Percentiles rank a stretch among this genome's conserved stretches.
These are phyloP conservation scores for Plectosphaerella cucumerina DNA, from an alignment of 2,329 filamentous ascomycete species.

Conservation along the genomic window DNA sequence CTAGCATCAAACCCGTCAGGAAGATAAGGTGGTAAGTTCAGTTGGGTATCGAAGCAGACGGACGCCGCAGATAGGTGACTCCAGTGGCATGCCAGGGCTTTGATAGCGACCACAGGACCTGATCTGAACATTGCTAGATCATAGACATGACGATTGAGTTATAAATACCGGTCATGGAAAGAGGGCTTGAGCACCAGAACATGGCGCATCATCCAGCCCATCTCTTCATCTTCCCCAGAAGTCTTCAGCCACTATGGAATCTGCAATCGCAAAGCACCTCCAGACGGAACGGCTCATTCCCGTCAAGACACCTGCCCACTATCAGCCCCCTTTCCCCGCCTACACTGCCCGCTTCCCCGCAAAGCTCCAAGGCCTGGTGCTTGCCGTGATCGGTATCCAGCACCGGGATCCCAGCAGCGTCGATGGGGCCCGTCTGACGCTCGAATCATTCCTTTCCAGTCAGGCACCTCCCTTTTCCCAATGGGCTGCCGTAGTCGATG, in stretches of 20 bases:
- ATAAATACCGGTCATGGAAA: too few species aligned
- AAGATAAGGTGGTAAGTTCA: too few species aligned
- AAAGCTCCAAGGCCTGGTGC: constrained; percentile 9
- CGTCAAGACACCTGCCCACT: constrained; percentile 8
- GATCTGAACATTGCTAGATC: too few species aligned
- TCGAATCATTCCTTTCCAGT: constrained; percentile 8
- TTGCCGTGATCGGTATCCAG: constrained; percentile 13
- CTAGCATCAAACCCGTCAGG: too few species aligned
- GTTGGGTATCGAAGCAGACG: too few species aligned
- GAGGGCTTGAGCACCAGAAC: too few species aligned
- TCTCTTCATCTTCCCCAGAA: too few species aligned
- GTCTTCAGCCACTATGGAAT: background rate
- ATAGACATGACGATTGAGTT: too few species aligned
- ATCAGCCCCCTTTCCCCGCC: constrained; percentile 10
- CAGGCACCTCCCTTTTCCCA: constrained; percentile 7
- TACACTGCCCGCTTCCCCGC: constrained; percentile 13
- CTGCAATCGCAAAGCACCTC: constrained; percentile 11
- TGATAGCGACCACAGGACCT: too few species aligned
- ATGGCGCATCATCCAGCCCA: too few species aligned
- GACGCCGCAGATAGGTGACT: too few species aligned
- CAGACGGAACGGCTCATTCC: constrained; percentile 7
- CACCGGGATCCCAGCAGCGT: constrained; percentile 1
- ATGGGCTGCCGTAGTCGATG: constrained; percentile 12
- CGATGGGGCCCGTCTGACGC: constrained; percentile 3
- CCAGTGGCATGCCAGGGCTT: too few species aligned